Percentiles rank a stretch among this genome's conserved stretches.
These are phyloP conservation scores for Quercus bicolor DNA, from an alignment of 306 rosid species.

Conservation along the genomic window DNA sequence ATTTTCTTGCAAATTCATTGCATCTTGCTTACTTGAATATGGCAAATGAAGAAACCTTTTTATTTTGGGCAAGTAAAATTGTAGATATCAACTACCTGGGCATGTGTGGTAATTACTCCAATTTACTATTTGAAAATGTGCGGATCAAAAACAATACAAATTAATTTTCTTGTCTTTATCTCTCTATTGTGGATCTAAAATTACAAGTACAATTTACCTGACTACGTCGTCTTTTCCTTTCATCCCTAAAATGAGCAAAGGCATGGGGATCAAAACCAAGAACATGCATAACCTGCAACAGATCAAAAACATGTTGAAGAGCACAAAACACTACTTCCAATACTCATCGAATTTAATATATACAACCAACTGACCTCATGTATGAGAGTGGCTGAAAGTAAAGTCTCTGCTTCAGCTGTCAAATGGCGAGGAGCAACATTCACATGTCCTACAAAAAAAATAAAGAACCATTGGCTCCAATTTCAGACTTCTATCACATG, in stretches of 20 bases:
- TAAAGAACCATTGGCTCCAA: constrained; percentile 18
- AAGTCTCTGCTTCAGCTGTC: constrained; percentile 96
- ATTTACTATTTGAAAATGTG: not conserved
- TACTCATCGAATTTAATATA: constrained; percentile 6
- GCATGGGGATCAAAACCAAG: constrained; percentile 99
- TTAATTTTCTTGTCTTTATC: not conserved
- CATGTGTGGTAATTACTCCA: not conserved
- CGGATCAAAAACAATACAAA: not conserved
- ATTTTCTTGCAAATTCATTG: not conserved
- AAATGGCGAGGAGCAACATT: constrained; percentile 99
- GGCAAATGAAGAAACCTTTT: not conserved
- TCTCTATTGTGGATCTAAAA: not conserved
- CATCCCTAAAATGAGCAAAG: constrained; percentile 96
- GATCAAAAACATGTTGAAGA: constrained; percentile 21
- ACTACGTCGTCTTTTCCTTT: constrained; percentile 83
- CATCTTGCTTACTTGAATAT: too few relatives aligned
- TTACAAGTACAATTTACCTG: constrained; percentile 46
- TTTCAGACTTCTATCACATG: constrained; percentile 8
- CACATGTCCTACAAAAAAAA: constrained; percentile 66
- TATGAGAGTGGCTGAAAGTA: constrained; percentile 90
- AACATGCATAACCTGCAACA: constrained; percentile 91
- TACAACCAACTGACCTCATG: constrained; percentile 66
- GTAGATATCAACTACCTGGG: not conserved
- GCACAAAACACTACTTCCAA: constrained; percentile 10
- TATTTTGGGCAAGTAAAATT: not conserved